Evolutionary conservation across 1,139 yeast species (phyloP), one percentile per base, ranked within the genome.

Genomic region (Kodamaea ohmeri): DNA sequence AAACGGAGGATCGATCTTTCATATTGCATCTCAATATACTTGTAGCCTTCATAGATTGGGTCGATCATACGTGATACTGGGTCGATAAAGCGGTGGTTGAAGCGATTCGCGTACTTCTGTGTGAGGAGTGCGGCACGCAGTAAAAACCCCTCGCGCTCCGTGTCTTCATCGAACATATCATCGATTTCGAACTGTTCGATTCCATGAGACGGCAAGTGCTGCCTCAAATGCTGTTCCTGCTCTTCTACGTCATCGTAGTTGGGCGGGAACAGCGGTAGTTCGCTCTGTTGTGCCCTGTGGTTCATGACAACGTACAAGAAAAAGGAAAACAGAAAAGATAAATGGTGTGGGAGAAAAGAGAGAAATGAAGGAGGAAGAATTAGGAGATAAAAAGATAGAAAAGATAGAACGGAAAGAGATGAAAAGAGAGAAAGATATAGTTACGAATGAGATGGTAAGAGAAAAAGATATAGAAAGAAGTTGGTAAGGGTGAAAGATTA

Each of bases 1-100:
- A 86, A 50, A 47, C 76, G 75, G 28, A 81, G 70, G 18, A 90
- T 63, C 28, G 71, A 60, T 29, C 64, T 61, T 49, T 89, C 96
- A 40, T 79, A 66, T 33, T 70, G 69, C 32, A 63, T 51, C 40
- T 63, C 64, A 25, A 74, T 43, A 38, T 59, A 68, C 35, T 62
- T 61, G 55, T 79, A 78, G 1, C 78, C 68, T 49, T 78, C 83
- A 32, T 78, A 81, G 8, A 85, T 72, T 0, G 95, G 94, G 50
- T 83, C 92, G 29, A 83, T 61, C 15, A 80, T 29, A 36, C 65
- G 69, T 21, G 74, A 61, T 4, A 82, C 73, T 0, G 88, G 88
- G 25, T 61, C 55, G 19, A 78, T 67, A 11, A 83, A 59, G 25
- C 67, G 56, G 31, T 59, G 55, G 43, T 64, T 73, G 52, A 80